Conservation (phyloP, 2,329 filamentous ascomycete species). For the Rutstroemia sydowiana region DNA sequence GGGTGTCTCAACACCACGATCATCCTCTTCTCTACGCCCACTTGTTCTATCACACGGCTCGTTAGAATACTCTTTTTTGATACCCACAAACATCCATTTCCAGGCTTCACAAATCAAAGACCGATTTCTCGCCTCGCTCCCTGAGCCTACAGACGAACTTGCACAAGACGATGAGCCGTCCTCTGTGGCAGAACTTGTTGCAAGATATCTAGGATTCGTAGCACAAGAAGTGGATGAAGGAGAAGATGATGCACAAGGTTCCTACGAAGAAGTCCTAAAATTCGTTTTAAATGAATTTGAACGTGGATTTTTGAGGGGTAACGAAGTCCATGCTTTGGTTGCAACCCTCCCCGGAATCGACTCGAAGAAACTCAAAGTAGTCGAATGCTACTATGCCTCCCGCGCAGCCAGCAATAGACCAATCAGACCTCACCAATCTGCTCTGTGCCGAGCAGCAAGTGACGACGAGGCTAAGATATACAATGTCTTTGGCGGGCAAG, state of each 20-base stretch:
- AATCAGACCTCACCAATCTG: constrained; percentile 89
- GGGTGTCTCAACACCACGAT: constrained; percentile 93
- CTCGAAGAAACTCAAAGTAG: constrained; percentile 83
- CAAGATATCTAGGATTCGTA: constrained; percentile 85
- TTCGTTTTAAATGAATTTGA: constrained; percentile 94
- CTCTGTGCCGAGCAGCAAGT: constrained; percentile 78
- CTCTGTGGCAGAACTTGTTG: constrained; percentile 84
- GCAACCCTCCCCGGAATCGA: constrained; percentile 83
- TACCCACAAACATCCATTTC: constrained; percentile 93
- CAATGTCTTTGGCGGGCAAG: constrained; percentile 92
- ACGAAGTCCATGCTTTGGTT: constrained; percentile 89
- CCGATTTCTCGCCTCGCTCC: constrained; percentile 76
- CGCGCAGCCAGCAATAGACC: constrained; percentile 75
- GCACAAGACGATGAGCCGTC: constrained; percentile 99
- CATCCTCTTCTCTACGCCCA: constrained; percentile 84
- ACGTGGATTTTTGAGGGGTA: constrained; percentile 86
- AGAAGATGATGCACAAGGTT: constrained; percentile 81
- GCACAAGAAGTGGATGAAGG: constrained; percentile 85
- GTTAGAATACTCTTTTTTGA: constrained; percentile 91
- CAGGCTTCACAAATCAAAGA: constrained; percentile 93
- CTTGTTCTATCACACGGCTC: constrained; percentile 87
- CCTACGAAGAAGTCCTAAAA: constrained; percentile 88
- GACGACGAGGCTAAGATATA: constrained; percentile 82
- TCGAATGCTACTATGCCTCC: constrained; percentile 86
- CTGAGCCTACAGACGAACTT: constrained; percentile 89